A percentile compares a stretch with the other conserved stretches of the same genome.
Conservation (phyloP, 2,329 filamentous ascomycete genomes). For the Zymoseptoria tritici region DNA sequence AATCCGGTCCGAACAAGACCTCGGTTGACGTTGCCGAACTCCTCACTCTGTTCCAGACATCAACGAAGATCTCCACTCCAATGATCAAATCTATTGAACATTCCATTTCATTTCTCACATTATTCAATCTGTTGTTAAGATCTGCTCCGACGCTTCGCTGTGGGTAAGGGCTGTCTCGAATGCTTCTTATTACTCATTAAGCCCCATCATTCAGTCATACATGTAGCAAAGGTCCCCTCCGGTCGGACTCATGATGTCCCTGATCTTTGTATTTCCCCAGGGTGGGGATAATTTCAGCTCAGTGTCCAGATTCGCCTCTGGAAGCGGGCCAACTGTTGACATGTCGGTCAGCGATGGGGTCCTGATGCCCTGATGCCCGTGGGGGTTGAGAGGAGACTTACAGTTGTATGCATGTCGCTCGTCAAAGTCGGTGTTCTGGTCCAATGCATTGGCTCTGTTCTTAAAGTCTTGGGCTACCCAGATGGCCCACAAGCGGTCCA, state of each 20-base stretch:
- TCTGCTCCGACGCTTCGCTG: background rate
- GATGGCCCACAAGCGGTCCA: background rate
- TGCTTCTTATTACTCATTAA: background rate
- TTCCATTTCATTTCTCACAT: background rate
- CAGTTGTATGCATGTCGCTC: slow-evolving; percentile 41
- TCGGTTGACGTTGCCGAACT: background rate
- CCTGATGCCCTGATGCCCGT: too few relatives aligned
- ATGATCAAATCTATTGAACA: background rate
- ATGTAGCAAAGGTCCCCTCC: slow-evolving; percentile 12
- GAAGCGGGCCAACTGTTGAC: background rate
- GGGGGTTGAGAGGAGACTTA: too few relatives aligned
- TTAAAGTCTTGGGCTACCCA: background rate
- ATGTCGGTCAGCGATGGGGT: background rate
- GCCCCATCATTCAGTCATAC: slow-evolving; percentile 8
- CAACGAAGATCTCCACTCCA: background rate
- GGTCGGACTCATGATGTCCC: slow-evolving; percentile 10
- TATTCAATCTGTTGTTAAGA: background rate
- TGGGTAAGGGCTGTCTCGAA: background rate
- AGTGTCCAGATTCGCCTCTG: background rate
- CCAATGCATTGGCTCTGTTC: background rate
- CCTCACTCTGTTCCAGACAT: background rate
- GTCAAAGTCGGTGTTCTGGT: background rate
- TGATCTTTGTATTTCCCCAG: slow-evolving; percentile 5
- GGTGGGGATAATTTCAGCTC: slow-evolving; percentile 6
- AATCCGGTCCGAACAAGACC: background rate